Conservation (phyloP, 768 basidiomycete genomes). For the Mycena amicta region DNA sequence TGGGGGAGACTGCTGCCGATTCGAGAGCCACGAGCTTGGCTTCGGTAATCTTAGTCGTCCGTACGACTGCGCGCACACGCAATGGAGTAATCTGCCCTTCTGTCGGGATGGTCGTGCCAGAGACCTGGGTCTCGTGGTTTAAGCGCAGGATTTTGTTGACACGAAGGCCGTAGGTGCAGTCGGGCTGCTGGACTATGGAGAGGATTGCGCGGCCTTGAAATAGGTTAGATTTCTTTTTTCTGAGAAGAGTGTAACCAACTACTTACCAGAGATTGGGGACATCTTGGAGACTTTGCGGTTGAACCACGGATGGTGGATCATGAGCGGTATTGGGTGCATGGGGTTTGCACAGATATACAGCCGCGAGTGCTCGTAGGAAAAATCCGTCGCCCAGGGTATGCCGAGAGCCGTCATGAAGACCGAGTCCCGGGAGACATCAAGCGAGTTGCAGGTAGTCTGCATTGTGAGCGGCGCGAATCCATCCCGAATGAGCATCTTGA, state of each 20-base stretch:
- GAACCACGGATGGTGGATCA: conserved; percentile 15
- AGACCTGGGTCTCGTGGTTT: not conserved
- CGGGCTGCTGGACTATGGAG: conserved; percentile 5
- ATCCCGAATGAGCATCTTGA: conserved; percentile 3
- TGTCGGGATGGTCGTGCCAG: not conserved
- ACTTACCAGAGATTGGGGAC: conserved; percentile 3
- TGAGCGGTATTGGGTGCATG: not conserved
- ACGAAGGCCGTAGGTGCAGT: conserved; percentile 6
- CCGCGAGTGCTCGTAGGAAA: conserved; percentile 7
- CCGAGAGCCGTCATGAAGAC: conserved; percentile 12
- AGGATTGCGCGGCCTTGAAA: conserved; percentile 11
- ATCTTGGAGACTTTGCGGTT: not conserved
- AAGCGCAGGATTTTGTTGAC: conserved; percentile 10
- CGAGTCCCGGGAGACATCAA: conserved; percentile 8
- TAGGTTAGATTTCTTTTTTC: not conserved
- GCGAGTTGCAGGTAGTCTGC: not conserved
- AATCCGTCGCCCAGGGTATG: conserved; percentile 7
- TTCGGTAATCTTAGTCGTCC: conserved; percentile 12
- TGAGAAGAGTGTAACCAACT: not conserved
- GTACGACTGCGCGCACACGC: not conserved
- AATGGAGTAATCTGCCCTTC: conserved; percentile 10
- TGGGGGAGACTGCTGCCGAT: not conserved
- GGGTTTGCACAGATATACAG: not conserved
- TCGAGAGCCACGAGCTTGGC: not conserved
- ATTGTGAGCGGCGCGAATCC: conserved; percentile 10